phyloP scores from a whole-genome alignment of 345 rosid genomes.

The Anacardium occidentale region DNA sequence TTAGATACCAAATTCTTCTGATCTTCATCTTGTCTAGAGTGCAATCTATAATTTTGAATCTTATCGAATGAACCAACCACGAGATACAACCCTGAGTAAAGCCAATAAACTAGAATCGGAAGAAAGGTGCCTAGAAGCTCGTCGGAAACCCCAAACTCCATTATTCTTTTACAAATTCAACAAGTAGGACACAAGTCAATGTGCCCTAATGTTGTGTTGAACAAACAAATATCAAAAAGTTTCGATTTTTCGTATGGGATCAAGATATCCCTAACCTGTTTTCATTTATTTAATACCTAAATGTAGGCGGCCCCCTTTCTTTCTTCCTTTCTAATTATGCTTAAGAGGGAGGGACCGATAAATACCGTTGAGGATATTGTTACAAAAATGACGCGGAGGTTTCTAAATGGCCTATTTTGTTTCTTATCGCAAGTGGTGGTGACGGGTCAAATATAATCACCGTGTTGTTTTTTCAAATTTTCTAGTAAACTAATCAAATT shows the following conservation, averaged over 20 bases:
- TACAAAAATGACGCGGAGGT: background rate
- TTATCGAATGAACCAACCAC: slow-evolving; percentile 40
- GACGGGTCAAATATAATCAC: too few relatives aligned
- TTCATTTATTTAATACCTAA: too few relatives aligned
- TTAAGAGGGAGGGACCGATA: too few relatives aligned
- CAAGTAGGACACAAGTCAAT: background rate
- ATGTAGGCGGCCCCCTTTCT: too few relatives aligned
- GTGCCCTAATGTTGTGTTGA: background rate
- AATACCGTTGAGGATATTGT: background rate
- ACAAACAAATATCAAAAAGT: too few relatives aligned
- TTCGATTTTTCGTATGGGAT: too few relatives aligned
- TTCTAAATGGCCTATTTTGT: background rate
- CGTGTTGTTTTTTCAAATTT: too few relatives aligned
- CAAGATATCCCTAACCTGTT: too few relatives aligned
- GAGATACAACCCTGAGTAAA: slow-evolving; percentile 71
- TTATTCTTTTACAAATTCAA: slow-evolving; percentile 7
- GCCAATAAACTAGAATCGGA: slow-evolving; percentile 81
- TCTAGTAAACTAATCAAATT: too few relatives aligned
- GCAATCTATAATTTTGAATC: slow-evolving; percentile 64
- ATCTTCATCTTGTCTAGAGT: slow-evolving; percentile 71
- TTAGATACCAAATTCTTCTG: slow-evolving; percentile 79
- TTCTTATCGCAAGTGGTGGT: background rate
- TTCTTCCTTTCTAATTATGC: too few relatives aligned
- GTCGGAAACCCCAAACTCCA: slow-evolving; percentile 70
- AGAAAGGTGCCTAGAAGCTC: slow-evolving; percentile 71